Percentiles rank a stretch among this genome's conserved stretches.
These are phyloP conservation scores for Suillus americanus DNA, from an alignment of 768 basidiomycete species.

Conservation along the genomic window DNA sequence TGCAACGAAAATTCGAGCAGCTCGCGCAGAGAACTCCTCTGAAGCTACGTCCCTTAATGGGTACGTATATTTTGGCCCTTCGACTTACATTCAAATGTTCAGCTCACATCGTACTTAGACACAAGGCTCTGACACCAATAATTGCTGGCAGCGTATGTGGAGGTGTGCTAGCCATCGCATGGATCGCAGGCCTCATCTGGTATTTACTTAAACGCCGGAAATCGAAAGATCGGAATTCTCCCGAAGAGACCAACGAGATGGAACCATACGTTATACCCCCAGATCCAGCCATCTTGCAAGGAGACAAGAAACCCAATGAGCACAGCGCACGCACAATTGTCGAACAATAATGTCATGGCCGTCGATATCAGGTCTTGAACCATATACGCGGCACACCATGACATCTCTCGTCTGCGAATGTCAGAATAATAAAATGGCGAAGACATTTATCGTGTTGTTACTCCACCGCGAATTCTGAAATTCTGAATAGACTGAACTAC, in stretches of 20 bases:
- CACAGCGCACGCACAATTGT: slow-evolving; percentile 13
- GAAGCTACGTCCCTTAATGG: slow-evolving; percentile 41
- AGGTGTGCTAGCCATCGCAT: slow-evolving; percentile 43
- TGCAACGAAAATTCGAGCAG: not conserved
- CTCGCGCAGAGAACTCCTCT: slow-evolving; percentile 33
- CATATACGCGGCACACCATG: not conserved
- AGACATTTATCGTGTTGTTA: not conserved
- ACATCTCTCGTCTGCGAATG: not conserved
- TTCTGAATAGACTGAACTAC: not conserved
- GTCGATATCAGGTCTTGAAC: not conserved
- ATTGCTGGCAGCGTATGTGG: slow-evolving; percentile 62
- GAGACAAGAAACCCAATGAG: slow-evolving; percentile 44
- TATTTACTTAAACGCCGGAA: slow-evolving; percentile 56
- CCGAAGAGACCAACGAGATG: slow-evolving; percentile 37
- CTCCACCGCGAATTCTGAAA: not conserved
- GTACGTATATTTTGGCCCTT: slow-evolving; percentile 19
- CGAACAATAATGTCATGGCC: slow-evolving; percentile 5
- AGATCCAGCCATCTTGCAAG: slow-evolving; percentile 64
- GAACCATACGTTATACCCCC: slow-evolving; percentile 59
- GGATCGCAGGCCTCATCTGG: slow-evolving; percentile 51
- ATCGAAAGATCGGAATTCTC: slow-evolving; percentile 43
- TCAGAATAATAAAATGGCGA: not conserved
- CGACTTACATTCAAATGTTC: not conserved
- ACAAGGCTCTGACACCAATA: slow-evolving; percentile 57
- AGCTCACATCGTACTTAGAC: slow-evolving; percentile 30